phyloP scores from a whole-genome alignment of 805 yeast genomes.

The Suhomyces xylopsoci region DNA sequence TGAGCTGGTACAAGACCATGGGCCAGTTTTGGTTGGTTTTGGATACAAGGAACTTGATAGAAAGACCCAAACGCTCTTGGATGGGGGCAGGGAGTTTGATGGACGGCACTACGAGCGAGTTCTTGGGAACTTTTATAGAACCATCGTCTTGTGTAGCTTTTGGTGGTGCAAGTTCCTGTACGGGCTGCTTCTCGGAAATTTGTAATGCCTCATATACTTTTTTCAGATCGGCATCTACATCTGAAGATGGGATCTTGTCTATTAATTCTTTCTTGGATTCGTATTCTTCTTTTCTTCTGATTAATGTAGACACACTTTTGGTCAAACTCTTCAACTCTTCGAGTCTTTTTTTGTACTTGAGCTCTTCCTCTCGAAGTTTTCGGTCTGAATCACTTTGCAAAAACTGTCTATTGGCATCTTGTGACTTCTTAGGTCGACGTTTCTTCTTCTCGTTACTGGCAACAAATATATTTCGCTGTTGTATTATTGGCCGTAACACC shows the following conservation, averaged over 20 bases:
- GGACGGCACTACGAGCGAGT: slow-evolving; percentile 15
- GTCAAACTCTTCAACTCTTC: slow-evolving; percentile 30
- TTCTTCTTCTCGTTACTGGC: slow-evolving; percentile 1
- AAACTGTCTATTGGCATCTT: slow-evolving; percentile 4
- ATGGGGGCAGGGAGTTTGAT: slow-evolving; percentile 37
- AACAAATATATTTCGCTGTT: not conserved
- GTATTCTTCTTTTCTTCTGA: slow-evolving; percentile 7
- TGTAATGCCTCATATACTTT: slow-evolving; percentile 11
- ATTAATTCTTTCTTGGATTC: slow-evolving; percentile 15
- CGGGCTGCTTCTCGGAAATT: not conserved
- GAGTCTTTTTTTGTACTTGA: slow-evolving; percentile 21
- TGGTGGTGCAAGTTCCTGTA: not conserved
- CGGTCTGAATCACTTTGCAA: slow-evolving; percentile 20
- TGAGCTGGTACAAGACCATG: slow-evolving; percentile 40
- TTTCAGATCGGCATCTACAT: slow-evolving; percentile 15
- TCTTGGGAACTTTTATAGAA: slow-evolving; percentile 9
- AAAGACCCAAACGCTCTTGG: slow-evolving; percentile 34
- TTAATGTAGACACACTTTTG: slow-evolving; percentile 24
- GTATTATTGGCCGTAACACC: not conserved
- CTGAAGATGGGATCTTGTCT: slow-evolving; percentile 11
- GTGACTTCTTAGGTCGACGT: not conserved
- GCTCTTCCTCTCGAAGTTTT: slow-evolving; percentile 16
- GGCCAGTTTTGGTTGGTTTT: slow-evolving; percentile 46
- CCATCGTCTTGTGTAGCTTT: not conserved
- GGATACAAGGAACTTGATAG: slow-evolving; percentile 38